These are phyloP conservation scores for Lecanosticta acicola DNA, from an alignment of 2,329 filamentous ascomycete species.

Conservation along the genomic window DNA sequence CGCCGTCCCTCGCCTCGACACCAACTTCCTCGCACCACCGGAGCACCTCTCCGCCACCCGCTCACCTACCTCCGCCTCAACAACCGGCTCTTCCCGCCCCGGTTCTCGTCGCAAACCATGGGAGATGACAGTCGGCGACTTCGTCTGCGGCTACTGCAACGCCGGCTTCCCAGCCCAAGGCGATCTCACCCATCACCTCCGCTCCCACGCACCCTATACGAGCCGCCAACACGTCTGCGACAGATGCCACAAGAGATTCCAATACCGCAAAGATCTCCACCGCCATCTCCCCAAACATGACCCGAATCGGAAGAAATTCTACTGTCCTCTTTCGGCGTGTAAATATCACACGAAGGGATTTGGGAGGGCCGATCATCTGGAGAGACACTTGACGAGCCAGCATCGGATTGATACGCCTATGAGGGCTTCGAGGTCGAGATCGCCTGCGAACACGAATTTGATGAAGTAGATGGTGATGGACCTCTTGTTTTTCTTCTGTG, in stretches of 20 bases:
- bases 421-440: background rate
- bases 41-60: slow-evolving; percentile 5
- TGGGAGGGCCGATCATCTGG: slow-evolving; percentile 19
- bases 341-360: slow-evolving; percentile 20
- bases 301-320: slow-evolving; percentile 16
- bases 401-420: slow-evolving; percentile 10
- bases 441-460: background rate
- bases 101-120: slow-evolving; percentile 9
- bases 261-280: slow-evolving; percentile 19
- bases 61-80: slow-evolving; percentile 20
- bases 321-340: slow-evolving; percentile 15
- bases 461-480: background rate
- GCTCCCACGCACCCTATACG: slow-evolving; percentile 17
- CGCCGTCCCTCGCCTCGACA: slow-evolving; percentile 12
- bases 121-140: slow-evolving; percentile 13
- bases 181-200: slow-evolving; percentile 19
- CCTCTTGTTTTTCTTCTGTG: too few relatives aligned
- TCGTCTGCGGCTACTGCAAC: slow-evolving; percentile 16
- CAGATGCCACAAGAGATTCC: slow-evolving; percentile 19
- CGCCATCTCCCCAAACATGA: slow-evolving; percentile 21
- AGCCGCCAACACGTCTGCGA: slow-evolving; percentile 18
- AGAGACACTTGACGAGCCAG: slow-evolving; percentile 17
- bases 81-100: slow-evolving; percentile 13
- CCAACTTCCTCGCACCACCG: slow-evolving; percentile 13
- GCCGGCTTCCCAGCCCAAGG: slow-evolving; percentile 16